phyloP scores from a whole-genome alignment of 768 basidiomycete species.

The Dioszegia crocea region DNA sequence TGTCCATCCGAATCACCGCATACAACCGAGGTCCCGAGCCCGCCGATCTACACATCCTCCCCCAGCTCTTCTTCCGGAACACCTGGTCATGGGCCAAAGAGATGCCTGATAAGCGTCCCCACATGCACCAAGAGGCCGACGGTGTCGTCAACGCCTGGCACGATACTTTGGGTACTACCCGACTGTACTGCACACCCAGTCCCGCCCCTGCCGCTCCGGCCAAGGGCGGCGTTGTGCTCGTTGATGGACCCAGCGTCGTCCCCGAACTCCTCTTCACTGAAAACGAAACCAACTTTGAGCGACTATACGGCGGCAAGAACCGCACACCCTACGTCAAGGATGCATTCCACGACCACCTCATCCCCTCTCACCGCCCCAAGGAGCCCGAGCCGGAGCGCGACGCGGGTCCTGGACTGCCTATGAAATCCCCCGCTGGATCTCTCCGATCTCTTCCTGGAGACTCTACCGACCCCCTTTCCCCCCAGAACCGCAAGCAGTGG shows the following conservation, averaged over 20 bases:
- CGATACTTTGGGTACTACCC: conserved; percentile 66
- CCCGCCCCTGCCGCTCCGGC: conserved; percentile 78
- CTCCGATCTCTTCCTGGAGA: conserved; percentile 24
- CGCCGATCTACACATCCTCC: conserved; percentile 87
- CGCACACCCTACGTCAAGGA: conserved; percentile 82
- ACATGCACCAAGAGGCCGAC: conserved; percentile 48
- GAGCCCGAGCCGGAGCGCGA: conserved; percentile 36
- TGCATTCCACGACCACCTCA: conserved; percentile 96
- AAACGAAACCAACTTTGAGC: conserved; percentile 91
- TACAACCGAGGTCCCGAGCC: conserved; percentile 97
- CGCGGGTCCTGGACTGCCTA: conserved; percentile 15
- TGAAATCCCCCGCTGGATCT: conserved; percentile 19
- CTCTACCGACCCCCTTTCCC: conserved; percentile 20
- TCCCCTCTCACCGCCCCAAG: conserved; percentile 71
- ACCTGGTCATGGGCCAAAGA: conserved; percentile 87
- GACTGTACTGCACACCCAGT: conserved; percentile 84
- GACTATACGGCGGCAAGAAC: conserved; percentile 86
- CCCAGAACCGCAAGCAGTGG: conserved; percentile 17
- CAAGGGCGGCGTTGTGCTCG: conserved; percentile 57
- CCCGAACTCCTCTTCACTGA: conserved; percentile 91
- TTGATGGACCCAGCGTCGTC: conserved; percentile 62
- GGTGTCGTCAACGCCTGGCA: conserved; percentile 60
- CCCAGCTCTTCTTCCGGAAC: conserved; percentile 95
- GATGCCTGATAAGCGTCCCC: conserved; percentile 49
- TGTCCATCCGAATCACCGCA: conserved; percentile 88